Base-by-base conservation (phyloP, 805 yeast species). In the Kluyveromyces siamensis region DNA sequence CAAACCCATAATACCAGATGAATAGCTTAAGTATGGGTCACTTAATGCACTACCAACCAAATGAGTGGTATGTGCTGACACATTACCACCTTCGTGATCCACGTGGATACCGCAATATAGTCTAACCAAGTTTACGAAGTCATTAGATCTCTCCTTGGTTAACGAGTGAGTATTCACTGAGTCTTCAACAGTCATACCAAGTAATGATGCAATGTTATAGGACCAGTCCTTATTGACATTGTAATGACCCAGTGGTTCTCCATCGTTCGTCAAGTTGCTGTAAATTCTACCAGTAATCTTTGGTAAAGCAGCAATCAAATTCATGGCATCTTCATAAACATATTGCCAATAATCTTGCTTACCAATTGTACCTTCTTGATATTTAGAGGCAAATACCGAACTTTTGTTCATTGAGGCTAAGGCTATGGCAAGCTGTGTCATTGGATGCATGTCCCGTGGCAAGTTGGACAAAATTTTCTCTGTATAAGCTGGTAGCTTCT, bases 71-170 rank as follows among this genome's bases (percentile, higher is more conserved):
- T 84, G 93, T 44, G 93, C 93, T 53, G 88, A 81, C 52, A 84
- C 93, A 65, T 84, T 84, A 69, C 93, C 93, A 72, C 93, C 90
- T 71, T 83, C 90, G 69, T 83, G 90, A 65, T 84, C 90, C 41
- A 84, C 80, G 73, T 84, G 90, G 59, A 83, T 72, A 50, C 89
- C 82, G 62, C 81, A 76, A 72, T 83, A 83, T 57, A 83, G 72
- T 67, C 90, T 75, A 72, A 84, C 73, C 58, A 85, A 72, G 64
- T 85, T 86, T 48, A 80, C 76, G 64, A 84, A 84, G 62, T 80
- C 84, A 44, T 55, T 51, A 59, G 78, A 73, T 52, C 71, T 77
- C 47, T 74, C 70, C 0, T 35, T 41, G 8, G 56, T 46, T 10
- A 69, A 52, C 33, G 61, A 57, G 19, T 62, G 55, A 14, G 59